Evolutionary conservation across 768 basidiomycete genomes (phyloP).

Genomic region (Hydnum rufescens): DNA sequence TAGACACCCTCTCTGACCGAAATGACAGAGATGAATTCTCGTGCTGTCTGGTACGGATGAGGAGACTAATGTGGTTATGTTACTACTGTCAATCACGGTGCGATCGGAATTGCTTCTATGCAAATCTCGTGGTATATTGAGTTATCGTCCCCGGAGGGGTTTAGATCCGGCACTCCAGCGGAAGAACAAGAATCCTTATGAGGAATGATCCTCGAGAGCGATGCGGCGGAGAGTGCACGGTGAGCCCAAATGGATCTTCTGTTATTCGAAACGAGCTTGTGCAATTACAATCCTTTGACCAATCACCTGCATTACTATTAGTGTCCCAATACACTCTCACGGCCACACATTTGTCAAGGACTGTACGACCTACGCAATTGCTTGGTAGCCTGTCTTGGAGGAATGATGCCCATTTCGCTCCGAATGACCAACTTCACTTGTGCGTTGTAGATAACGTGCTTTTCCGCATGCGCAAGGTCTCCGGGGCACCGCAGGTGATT

Average conservation of each 20-base stretch:
- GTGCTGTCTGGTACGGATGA: constrained; percentile 69
- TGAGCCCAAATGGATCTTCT: constrained; percentile 97
- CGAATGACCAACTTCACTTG: constrained; percentile 90
- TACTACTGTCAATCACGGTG: constrained; percentile 92
- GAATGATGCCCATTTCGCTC: constrained; percentile 89
- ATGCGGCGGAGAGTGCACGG: constrained; percentile 77
- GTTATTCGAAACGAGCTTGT: constrained; percentile 87
- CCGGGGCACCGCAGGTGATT: constrained; percentile 65
- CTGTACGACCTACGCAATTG: constrained; percentile 83
- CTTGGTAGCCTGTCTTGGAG: constrained; percentile 85
- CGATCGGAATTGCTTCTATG: constrained; percentile 11
- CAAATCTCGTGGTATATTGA: not conserved
- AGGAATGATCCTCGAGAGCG: constrained; percentile 84
- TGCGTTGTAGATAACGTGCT: constrained; percentile 76
- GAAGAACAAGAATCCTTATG: constrained; percentile 78
- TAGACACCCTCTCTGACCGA: constrained; percentile 33
- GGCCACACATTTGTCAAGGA: constrained; percentile 98
- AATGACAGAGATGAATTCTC: constrained; percentile 30
- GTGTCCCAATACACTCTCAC: constrained; percentile 86
- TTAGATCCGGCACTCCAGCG: constrained; percentile 89
- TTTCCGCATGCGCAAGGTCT: constrained; percentile 88
- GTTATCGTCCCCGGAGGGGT: no score
- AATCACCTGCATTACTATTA: constrained; percentile 4
- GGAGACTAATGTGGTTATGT: constrained; percentile 97
- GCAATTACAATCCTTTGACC: constrained; percentile 23